Conservation (phyloP, 352 stramenopile genomes). For the Phytophthora crassamura region DNA sequence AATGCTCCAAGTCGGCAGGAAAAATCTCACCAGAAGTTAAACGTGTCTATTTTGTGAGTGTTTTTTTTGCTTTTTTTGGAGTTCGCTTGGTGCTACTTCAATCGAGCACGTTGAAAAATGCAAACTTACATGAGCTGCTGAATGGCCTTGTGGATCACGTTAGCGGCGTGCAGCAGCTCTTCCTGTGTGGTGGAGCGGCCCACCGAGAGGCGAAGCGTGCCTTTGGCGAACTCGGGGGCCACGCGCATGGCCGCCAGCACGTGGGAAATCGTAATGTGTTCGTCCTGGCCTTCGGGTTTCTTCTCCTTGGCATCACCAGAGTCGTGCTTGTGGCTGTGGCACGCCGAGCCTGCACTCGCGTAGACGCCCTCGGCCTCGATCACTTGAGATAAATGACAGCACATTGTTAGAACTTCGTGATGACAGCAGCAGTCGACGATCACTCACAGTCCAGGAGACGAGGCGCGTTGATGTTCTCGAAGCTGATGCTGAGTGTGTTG, state of each 20-base stretch:
- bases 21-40: constrained; percentile 34
- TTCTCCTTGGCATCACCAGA: constrained; percentile 25
- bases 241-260: constrained; percentile 96
- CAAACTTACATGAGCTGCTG: constrained; percentile 41
- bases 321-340: constrained; percentile 83
- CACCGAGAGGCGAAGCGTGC: constrained; percentile 95
- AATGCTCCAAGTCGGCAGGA: constrained; percentile 32
- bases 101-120: constrained; percentile 10
- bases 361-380: constrained; percentile 89
- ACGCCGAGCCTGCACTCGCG: constrained; percentile 94
- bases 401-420: constrained; percentile 2
- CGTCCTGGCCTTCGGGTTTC: constrained; percentile 24
- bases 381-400: constrained; percentile 27
- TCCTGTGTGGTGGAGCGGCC: constrained; percentile 89
- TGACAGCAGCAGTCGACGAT: not conserved
- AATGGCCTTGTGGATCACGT: constrained; percentile 77
- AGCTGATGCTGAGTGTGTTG: constrained; percentile 97
- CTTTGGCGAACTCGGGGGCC: constrained; percentile 84
- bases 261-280: constrained; percentile 78
- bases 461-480: constrained; percentile 86
- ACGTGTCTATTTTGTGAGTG: constrained; percentile 31
- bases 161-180: constrained; percentile 88
- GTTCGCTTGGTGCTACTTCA: constrained; percentile 17
- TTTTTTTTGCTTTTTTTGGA: constrained; percentile 15
- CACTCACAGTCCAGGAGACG: constrained; percentile 82